Conservation (phyloP, 192 early-diverging fungal genomes). For the Backusella tarrabulga region DNA sequence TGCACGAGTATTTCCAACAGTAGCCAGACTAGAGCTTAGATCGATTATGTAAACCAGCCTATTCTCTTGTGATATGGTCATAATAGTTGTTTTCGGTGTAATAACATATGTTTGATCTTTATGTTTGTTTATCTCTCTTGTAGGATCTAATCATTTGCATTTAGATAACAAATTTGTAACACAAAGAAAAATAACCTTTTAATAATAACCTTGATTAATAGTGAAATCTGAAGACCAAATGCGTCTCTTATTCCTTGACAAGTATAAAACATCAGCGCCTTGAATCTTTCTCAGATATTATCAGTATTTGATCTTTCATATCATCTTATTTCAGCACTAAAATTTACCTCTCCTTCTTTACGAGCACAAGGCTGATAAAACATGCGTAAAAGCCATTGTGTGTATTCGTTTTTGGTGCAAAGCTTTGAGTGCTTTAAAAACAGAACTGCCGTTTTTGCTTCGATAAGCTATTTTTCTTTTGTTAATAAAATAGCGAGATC, state of each 20-base stretch:
- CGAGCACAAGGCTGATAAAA: conserved; percentile 19
- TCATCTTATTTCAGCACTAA: neutral
- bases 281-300: neutral
- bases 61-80: conserved; percentile 56
- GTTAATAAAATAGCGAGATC: neutral
- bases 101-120: conserved; percentile 42
- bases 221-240: conserved; percentile 15
- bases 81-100: conserved; percentile 65
- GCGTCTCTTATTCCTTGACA: conserved; percentile 18
- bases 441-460: conserved; percentile 28
- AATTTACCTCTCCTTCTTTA: conserved; percentile 19
- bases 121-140: neutral
- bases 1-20: conserved; percentile 41
- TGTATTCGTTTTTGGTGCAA: conserved; percentile 32
- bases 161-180: neutral
- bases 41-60: conserved; percentile 69
- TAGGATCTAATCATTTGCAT: neutral
- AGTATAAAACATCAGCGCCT: conserved; percentile 20
- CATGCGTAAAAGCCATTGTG: conserved; percentile 24
- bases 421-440: conserved; percentile 22
- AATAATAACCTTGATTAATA: conserved; percentile 7
- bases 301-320: neutral
- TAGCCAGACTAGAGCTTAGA: conserved; percentile 61
- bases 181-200: neutral
- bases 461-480: conserved; percentile 16